These are phyloP conservation scores for Claviceps monticola DNA, from an alignment of 2,329 filamentous ascomycete genomes.

Conservation along the genomic window DNA sequence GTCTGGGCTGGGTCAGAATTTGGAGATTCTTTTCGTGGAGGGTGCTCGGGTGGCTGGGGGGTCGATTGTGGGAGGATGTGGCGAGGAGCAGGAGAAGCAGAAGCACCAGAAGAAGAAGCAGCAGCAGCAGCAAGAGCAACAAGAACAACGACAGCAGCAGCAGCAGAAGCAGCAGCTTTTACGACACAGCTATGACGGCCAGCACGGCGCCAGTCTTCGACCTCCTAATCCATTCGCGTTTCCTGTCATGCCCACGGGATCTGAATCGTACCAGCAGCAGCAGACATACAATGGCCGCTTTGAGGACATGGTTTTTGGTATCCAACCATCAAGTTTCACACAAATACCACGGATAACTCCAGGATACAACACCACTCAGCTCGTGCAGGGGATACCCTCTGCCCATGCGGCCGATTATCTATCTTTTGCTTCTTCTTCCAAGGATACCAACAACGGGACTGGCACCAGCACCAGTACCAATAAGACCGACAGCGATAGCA, in stretches of 20 bases:
- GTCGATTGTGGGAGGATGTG: too few relatives aligned
- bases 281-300: slow-evolving; percentile 11
- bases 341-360: slow-evolving; percentile 13
- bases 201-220: slow-evolving; percentile 7
- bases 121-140: too few relatives aligned
- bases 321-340: slow-evolving; percentile 14
- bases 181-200: neutral
- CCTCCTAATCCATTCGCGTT: slow-evolving; percentile 13
- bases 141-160: neutral
- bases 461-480: slow-evolving; percentile 1
- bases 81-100: too few relatives aligned
- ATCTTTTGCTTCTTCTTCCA: slow-evolving; percentile 3
- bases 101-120: too few relatives aligned
- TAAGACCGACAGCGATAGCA: neutral
- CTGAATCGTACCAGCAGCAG: slow-evolving; percentile 13
- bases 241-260: slow-evolving; percentile 11
- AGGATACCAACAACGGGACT: slow-evolving; percentile 1
- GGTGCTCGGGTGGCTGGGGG: too few relatives aligned
- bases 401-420: slow-evolving; percentile 13
- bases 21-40: too few relatives aligned
- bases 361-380: slow-evolving; percentile 11
- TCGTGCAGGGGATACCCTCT: slow-evolving; percentile 13
- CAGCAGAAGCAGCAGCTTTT: slow-evolving; percentile 1
- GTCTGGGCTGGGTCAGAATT: slow-evolving; percentile 25
- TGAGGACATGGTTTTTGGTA: slow-evolving; percentile 13